These are phyloP conservation scores for Vitis vinifera DNA, from an alignment of 164 flowering plant species.

Conservation along the genomic window ASM3070453v1 NC_081809.1:3941001-3941500, in stretches of 20 bases:
- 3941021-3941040: slow-evolving; percentile 29
- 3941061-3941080: slow-evolving; percentile 35
- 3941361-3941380: slow-evolving; percentile 25
- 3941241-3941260: neutral
- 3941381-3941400: slow-evolving; percentile 15
- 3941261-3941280: neutral
- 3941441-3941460: slow-evolving; percentile 39
- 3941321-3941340: slow-evolving; percentile 23
- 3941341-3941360: slow-evolving; percentile 25
- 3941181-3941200: slow-evolving; percentile 26
- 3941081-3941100: slow-evolving; percentile 28
- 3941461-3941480: slow-evolving; percentile 41
- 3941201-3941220: slow-evolving; percentile 22
- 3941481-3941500: slow-evolving; percentile 75
- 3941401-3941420: neutral
- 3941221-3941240: slow-evolving; percentile 35
- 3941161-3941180: slow-evolving; percentile 32
- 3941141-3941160: slow-evolving; percentile 39
- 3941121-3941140: slow-evolving; percentile 31
- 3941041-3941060: slow-evolving; percentile 33
- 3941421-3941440: slow-evolving; percentile 34
- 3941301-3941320: slow-evolving; percentile 13
- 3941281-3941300: slow-evolving; percentile 8
- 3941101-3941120: slow-evolving; percentile 26
- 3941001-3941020: slow-evolving; percentile 27